Evolutionary conservation across 768 basidiomycete species (phyloP).

Genomic region (Fomitopsis serialis): DNA sequence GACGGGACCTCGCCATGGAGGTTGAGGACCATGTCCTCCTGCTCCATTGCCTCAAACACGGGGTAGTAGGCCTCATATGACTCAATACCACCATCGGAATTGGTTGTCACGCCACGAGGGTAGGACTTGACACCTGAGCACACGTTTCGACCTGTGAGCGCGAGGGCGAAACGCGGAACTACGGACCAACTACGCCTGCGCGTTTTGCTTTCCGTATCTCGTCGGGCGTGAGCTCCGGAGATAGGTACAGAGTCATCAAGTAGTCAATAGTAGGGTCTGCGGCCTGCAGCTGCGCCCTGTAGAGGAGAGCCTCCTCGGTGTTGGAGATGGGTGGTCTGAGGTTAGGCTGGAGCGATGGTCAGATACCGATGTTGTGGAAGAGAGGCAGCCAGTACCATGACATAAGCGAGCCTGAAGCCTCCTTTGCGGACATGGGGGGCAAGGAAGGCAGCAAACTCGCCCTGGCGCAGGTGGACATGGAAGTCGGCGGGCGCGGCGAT

Average conservation of each 20-base stretch:
- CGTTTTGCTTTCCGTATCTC: constrained; percentile 85
- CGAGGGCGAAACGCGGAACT: not conserved
- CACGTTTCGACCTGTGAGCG: not conserved
- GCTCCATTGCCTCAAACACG: constrained; percentile 91
- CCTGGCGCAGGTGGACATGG: constrained; percentile 95
- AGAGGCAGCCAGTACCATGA: constrained; percentile 65
- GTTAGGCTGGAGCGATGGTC: constrained; percentile 64
- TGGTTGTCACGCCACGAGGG: constrained; percentile 95
- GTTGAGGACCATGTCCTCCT: constrained; percentile 90
- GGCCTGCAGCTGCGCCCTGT: constrained; percentile 66
- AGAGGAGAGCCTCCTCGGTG: constrained; percentile 74
- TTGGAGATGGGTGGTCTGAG: constrained; percentile 83
- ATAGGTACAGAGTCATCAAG: constrained; percentile 94
- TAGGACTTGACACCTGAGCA: constrained; percentile 89
- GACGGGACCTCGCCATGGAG: constrained; percentile 97
- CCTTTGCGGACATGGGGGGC: constrained; percentile 87
- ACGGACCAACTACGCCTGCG: constrained; percentile 63
- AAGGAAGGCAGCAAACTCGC: constrained; percentile 73
- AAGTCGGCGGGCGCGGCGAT: constrained; percentile 79
- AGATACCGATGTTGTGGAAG: not conserved
- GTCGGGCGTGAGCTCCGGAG: constrained; percentile 81
- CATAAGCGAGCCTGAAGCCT: constrained; percentile 88
- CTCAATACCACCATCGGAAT: constrained; percentile 94
- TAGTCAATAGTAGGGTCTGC: constrained; percentile 80
- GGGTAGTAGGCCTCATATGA: constrained; percentile 93